Conservation (phyloP, 2,329 filamentous ascomycete species). For the Sarocladium strictum region DNA sequence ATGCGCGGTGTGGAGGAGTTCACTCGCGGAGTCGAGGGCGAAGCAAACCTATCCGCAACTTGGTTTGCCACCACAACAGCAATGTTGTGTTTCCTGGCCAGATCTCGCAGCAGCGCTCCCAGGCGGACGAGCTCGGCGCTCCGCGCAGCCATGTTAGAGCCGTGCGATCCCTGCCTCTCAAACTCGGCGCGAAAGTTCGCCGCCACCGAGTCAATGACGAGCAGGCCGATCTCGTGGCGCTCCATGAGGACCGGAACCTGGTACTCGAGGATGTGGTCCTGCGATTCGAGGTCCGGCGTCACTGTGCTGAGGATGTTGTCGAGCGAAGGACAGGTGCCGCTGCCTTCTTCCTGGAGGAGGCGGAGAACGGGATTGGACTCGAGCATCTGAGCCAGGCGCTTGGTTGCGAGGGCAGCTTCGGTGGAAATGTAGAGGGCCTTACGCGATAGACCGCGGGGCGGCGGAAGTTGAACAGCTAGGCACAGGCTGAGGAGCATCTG, state of each 20-base stretch:
- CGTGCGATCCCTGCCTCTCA: conserved; percentile 47
- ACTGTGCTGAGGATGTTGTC: conserved; percentile 73
- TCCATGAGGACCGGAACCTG: conserved; percentile 82
- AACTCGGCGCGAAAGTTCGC: conserved; percentile 95
- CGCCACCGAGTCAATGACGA: conserved; percentile 87
- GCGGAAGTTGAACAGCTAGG: conserved; percentile 74
- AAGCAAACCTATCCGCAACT: conserved; percentile 77
- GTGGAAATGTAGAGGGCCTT: conserved; percentile 92
- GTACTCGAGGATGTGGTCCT: conserved; percentile 90
- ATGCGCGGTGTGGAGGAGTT: conserved; percentile 17
- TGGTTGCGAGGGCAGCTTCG: conserved; percentile 78
- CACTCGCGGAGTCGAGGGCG: conserved; percentile 8
- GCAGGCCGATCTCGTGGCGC: conserved; percentile 69
- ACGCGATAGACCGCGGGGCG: conserved; percentile 63
- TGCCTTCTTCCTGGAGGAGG: conserved; percentile 15
- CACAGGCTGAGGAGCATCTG: conserved; percentile 84
- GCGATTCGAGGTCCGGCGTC: conserved; percentile 84
- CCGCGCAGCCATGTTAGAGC: conserved; percentile 65
- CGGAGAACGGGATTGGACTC: conserved; percentile 55
- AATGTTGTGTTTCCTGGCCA: conserved; percentile 69
- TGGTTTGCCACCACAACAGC: conserved; percentile 93
- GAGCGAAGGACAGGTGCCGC: conserved; percentile 50
- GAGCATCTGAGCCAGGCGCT: conserved; percentile 75
- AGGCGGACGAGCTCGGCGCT: conserved; percentile 71
- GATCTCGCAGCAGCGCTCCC: conserved; percentile 66